Evolutionary conservation across 2,329 filamentous ascomycete species (phyloP), one percentile per base, ranked within the genome.

Genomic region (Penicillium nordicum): DNA sequence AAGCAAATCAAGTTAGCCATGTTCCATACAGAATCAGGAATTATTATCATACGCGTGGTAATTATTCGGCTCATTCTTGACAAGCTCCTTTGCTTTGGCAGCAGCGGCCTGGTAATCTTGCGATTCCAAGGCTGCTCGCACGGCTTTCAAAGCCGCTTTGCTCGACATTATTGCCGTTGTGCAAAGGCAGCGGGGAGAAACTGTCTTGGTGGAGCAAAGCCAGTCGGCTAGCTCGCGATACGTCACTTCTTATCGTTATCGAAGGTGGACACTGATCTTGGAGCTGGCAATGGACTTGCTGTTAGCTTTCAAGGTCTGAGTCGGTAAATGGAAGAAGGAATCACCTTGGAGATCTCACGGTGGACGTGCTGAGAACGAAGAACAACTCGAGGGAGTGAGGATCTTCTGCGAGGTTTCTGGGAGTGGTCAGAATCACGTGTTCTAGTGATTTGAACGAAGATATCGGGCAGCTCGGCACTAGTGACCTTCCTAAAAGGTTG

Each of bases 71-170:
- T 97, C 92, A 61, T 83, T 83, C 51, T 86, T 80, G 46, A 96
- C 77, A 37, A 95, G 79, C 29, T 83, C 82, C 58, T 85, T 81
- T 5, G 90, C 86, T 70, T 91, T 85, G 30, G 83, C 78, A 49
- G 87, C 81, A 42, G 88, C 91, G 67, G 89, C 86, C 58, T 88
- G 87, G 78, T 87, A 96, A 68, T 94, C 88, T 66, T 89, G 84
- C 58, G 86, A 82, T 69, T 90, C 89, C 63, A 96, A 82, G 45
- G 88, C 87, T 61, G 89, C 83, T 69, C 88, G 89, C 62, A 94
- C 88, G 63, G 87, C 85, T 78, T 96, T 96, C 66, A 97, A 80
- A 57, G 87, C 84, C 51, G 87, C 82, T 77, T 96, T 96, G 70
- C 63, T 68, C 58, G 74, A 74, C 74, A 76, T 76, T 54, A 62